These are phyloP conservation scores for Fagopyrum homotropicum DNA, from an alignment of 148 eudicot genomes.

Conservation along the genomic window DNA sequence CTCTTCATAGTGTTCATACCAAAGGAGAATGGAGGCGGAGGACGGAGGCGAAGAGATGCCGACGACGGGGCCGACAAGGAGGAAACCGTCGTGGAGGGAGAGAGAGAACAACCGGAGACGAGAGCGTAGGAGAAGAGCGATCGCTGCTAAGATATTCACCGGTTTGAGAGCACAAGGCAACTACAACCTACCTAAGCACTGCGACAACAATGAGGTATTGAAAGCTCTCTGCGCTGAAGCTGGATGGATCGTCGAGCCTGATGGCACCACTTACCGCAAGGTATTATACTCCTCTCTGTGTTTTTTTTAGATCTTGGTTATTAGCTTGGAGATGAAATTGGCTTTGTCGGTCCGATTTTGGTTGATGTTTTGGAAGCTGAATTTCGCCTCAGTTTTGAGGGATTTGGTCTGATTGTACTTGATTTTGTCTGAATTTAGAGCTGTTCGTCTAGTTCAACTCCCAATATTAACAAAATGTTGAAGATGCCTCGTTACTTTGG, in stretches of 20 bases:
- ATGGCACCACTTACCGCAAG: constrained; percentile 44
- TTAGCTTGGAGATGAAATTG: background rate
- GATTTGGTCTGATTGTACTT: background rate
- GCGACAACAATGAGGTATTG: constrained; percentile 17
- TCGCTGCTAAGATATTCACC: constrained; percentile 36
- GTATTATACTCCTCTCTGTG: constrained; percentile 1
- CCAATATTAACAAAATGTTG: background rate
- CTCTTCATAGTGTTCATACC: background rate
- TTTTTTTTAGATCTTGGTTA: background rate
- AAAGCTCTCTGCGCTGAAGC: constrained; percentile 44
- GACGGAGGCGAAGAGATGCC: constrained; percentile 12
- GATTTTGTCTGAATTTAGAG: background rate
- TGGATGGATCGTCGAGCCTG: constrained; percentile 42
- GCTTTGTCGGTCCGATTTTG: background rate
- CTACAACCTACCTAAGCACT: constrained; percentile 13
- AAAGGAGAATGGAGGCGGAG: constrained; percentile 19
- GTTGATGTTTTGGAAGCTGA: background rate
- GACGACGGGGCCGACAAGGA: background rate
- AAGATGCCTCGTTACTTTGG: too few relatives aligned
- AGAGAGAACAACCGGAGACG: constrained; percentile 39
- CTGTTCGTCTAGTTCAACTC: background rate
- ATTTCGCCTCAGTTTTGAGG: background rate
- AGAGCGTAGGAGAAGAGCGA: constrained; percentile 36
- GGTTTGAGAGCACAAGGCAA: constrained; percentile 39
- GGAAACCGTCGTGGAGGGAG: constrained; percentile 38